phyloP scores from a whole-genome alignment of 345 rosid species.

The Boechera stricta region DNA sequence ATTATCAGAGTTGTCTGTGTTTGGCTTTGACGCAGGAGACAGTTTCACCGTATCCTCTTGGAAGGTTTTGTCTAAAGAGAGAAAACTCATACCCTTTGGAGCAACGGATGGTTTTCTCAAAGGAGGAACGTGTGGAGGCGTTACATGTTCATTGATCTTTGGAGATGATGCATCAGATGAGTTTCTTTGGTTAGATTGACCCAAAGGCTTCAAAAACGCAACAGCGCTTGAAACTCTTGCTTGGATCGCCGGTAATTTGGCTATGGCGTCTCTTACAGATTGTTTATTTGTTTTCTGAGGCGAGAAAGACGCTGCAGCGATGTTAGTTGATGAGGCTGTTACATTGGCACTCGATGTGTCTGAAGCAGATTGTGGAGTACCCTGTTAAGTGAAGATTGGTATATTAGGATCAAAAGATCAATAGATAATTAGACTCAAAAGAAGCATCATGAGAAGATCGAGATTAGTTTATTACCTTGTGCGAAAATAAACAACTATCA shows the following conservation, averaged over 20 bases:
- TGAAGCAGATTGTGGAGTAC: constrained; percentile 35
- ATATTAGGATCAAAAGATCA: constrained; percentile 20
- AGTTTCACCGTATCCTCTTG: constrained; percentile 31
- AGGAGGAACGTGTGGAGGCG: constrained; percentile 37
- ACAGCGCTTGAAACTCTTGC: constrained; percentile 38
- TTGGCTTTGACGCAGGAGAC: constrained; percentile 27
- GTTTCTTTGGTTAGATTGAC: constrained; percentile 29
- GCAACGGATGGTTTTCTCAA: constrained; percentile 33
- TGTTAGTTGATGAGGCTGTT: constrained; percentile 33
- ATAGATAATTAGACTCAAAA: background rate
- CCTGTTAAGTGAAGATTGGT: constrained; percentile 32
- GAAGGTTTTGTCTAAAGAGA: constrained; percentile 62
- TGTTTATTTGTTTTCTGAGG: constrained; percentile 37
- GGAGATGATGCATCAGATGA: constrained; percentile 38
- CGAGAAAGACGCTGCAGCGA: constrained; percentile 24
- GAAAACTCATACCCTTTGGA: constrained; percentile 53
- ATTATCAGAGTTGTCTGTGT: constrained; percentile 15
- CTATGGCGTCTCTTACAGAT: constrained; percentile 40
- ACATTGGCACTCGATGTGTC: constrained; percentile 28
- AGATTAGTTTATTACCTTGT: constrained; percentile 60
- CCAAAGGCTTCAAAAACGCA: constrained; percentile 31
- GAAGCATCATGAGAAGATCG: constrained; percentile 6
- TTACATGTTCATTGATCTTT: constrained; percentile 36
- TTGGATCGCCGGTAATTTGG: constrained; percentile 34
- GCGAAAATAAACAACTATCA: constrained; percentile 78